These are phyloP conservation scores for Arabidopsis suecica DNA, from an alignment of 345 rosid species.

Conservation along the genomic window DNA sequence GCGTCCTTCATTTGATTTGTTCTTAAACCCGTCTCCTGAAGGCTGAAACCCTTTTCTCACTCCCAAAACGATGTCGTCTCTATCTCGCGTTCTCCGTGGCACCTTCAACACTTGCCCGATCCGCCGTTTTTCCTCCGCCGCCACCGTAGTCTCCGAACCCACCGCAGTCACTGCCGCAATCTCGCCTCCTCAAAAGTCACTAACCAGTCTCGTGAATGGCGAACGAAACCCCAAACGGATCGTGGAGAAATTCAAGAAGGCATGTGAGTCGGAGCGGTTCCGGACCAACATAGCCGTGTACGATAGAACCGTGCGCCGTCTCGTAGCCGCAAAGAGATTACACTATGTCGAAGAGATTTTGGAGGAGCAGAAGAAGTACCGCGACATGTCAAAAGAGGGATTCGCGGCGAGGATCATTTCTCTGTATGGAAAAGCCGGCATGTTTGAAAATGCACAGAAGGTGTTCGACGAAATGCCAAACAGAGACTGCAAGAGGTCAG, in stretches of 20 bases:
- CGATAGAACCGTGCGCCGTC: slow-evolving; percentile 63
- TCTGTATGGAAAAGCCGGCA: slow-evolving; percentile 59
- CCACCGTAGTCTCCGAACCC: background rate
- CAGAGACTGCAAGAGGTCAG: slow-evolving; percentile 55
- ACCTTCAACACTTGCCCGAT: slow-evolving; percentile 42
- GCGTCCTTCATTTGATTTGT: background rate
- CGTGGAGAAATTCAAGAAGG: slow-evolving; percentile 65
- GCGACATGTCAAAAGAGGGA: slow-evolving; percentile 60
- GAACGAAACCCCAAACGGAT: slow-evolving; percentile 63
- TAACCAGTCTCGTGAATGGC: slow-evolving; percentile 41
- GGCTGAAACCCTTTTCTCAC: background rate
- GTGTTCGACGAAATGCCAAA: slow-evolving; percentile 87
- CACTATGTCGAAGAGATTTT: slow-evolving; percentile 60
- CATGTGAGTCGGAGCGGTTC: slow-evolving; percentile 60
- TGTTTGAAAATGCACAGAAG: slow-evolving; percentile 67
- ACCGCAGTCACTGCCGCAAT: slow-evolving; percentile 15
- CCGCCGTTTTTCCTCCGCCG: slow-evolving; percentile 43
- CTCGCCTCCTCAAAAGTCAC: slow-evolving; percentile 35
- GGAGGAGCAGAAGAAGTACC: slow-evolving; percentile 71
- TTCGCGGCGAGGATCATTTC: slow-evolving; percentile 59
- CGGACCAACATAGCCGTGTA: slow-evolving; percentile 60
- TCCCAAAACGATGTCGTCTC: slow-evolving; percentile 46
- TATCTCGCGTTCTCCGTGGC: slow-evolving; percentile 49
- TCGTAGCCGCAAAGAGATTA: slow-evolving; percentile 53
- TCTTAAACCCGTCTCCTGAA: slow-evolving; percentile 3